Evolutionary conservation across 345 rosid species (phyloP).

Genomic region (Chamaenerion angustifolium): DNA sequence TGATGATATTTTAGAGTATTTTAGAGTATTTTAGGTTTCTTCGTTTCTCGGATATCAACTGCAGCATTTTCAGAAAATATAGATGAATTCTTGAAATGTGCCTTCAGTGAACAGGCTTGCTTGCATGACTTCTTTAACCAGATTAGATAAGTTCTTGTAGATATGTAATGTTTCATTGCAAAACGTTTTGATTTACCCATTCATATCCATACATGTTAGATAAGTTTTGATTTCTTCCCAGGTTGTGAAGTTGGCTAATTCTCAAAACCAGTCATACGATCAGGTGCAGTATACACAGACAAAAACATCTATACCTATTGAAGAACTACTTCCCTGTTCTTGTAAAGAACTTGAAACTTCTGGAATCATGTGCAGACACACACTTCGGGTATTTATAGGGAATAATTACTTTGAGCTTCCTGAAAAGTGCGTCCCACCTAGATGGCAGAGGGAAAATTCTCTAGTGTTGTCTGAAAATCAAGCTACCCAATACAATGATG

Average conservation of each 20-base stretch:
- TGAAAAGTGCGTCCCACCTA: conserved; percentile 53
- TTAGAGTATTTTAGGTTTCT: too few relatives aligned
- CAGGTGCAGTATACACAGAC: conserved; percentile 30
- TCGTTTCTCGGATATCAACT: conserved; percentile 58
- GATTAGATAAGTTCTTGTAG: conserved; percentile 24
- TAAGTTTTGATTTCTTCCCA: too few relatives aligned
- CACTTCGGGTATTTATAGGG: conserved; percentile 47
- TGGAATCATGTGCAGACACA: conserved; percentile 72
- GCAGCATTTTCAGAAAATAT: conserved; percentile 45
- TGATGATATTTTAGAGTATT: too few relatives aligned
- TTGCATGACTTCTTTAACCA: conserved; percentile 67
- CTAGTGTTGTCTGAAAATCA: conserved; percentile 29
- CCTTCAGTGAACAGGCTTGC: conserved; percentile 44
- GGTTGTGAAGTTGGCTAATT: conserved; percentile 46
- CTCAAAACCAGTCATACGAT: conserved; percentile 22
- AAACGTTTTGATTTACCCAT: too few relatives aligned
- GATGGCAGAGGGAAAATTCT: conserved; percentile 60
- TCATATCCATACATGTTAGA: too few relatives aligned
- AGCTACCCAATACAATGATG: conserved; percentile 26
- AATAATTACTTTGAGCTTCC: conserved; percentile 81
- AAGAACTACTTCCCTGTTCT: conserved; percentile 79
- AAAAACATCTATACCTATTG: conserved; percentile 74
- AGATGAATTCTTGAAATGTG: conserved; percentile 44
- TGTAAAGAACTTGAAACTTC: conserved; percentile 88
- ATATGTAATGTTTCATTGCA: too few relatives aligned